Conservation (phyloP, 306 rosid species). For the Myrica gale region DNA sequence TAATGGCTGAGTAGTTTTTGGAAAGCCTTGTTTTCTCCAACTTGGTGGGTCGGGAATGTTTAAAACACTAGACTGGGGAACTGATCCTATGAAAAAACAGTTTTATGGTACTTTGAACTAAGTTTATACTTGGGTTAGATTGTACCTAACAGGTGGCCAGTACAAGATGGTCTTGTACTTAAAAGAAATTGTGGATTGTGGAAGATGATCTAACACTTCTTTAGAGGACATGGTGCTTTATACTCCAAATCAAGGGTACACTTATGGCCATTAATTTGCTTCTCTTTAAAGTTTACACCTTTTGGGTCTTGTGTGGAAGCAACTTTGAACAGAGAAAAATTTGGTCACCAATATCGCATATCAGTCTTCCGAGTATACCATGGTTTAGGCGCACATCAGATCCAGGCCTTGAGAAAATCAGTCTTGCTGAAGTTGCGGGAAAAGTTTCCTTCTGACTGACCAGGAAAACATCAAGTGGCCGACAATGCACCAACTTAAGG, state of each 20-base stretch:
- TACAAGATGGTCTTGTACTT: conserved; percentile 21
- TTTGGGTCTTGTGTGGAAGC: conserved; percentile 34
- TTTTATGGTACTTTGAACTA: conserved; percentile 16
- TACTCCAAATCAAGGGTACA: conserved; percentile 34
- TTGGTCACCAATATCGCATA: conserved; percentile 1
- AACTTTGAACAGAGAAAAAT: not conserved
- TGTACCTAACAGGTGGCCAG: conserved; percentile 16
- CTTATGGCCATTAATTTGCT: conserved; percentile 31
- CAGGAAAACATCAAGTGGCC: not conserved
- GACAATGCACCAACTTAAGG: not conserved
- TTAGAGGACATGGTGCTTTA: conserved; percentile 17
- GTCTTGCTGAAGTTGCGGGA: not conserved
- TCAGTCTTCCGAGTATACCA: not conserved
- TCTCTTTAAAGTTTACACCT: conserved; percentile 35
- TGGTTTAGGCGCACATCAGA: not conserved
- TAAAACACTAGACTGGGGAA: not conserved
- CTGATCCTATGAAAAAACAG: conserved; percentile 8
- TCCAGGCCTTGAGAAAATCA: not conserved
- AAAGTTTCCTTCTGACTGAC: not conserved
- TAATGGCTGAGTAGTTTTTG: conserved; percentile 4
- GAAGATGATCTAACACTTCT: conserved; percentile 10
- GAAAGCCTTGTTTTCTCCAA: conserved; percentile 14
- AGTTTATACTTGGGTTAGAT: not conserved
- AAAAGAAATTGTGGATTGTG: conserved; percentile 18
- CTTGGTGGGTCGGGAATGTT: conserved; percentile 22